Percentiles rank a stretch among this genome's conserved stretches.
These are phyloP conservation scores for Proliferodiscus dingleyae DNA, from an alignment of 2,329 filamentous ascomycete species.

Conservation along the genomic window DNA sequence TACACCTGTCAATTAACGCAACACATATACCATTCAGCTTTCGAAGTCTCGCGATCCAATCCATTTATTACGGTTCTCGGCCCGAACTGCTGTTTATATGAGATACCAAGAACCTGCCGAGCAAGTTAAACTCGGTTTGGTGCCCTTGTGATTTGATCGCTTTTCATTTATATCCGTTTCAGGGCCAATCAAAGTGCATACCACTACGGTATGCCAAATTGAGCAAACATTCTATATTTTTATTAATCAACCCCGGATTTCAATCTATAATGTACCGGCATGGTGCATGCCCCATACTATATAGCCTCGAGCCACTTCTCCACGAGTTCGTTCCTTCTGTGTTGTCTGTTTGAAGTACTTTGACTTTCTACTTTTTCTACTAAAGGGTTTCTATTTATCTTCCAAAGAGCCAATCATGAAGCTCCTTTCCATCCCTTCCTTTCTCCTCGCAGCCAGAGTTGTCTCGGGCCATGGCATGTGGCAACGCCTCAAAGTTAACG, in stretches of 20 bases:
- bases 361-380: background rate
- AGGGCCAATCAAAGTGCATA: background rate
- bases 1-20: background rate
- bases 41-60: conserved; percentile 3
- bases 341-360: background rate
- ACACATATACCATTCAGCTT: conserved; percentile 1
- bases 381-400: background rate
- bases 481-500: conserved; percentile 44
- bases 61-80: conserved; percentile 9
- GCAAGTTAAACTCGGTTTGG: background rate
- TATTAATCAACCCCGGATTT: conserved; percentile 13
- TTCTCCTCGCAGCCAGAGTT: conserved; percentile 6
- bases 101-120: background rate
- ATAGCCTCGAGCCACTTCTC: conserved; percentile 1
- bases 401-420: background rate
- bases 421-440: conserved; percentile 1
- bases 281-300: background rate
- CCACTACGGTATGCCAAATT: background rate
- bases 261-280: background rate
- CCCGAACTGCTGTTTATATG: conserved; percentile 7
- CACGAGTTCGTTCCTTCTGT: background rate
- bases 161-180: background rate
- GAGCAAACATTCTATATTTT: conserved; percentile 5
- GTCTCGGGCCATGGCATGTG: conserved; percentile 40
- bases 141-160: background rate